Percentiles rank a stretch among this genome's conserved stretches.
Conservation (phyloP, 2,329 filamentous ascomycete genomes). For the Monascus ruber region DNA sequence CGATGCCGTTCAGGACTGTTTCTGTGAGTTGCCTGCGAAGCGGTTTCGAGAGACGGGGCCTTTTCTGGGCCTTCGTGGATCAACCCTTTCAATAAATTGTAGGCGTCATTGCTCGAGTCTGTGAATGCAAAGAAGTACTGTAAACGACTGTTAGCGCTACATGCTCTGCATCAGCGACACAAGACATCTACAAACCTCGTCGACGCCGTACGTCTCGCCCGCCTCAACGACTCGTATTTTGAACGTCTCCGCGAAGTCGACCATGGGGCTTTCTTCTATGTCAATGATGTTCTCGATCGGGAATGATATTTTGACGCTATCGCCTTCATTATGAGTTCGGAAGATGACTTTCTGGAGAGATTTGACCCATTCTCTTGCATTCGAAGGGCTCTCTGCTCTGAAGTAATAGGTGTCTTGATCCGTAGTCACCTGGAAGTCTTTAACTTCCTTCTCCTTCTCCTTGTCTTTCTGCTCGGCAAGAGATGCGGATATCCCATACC, state of each 20-base stretch:
- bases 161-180: neutral
- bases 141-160: constrained; percentile 7
- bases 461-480: constrained; percentile 58
- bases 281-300: constrained; percentile 84
- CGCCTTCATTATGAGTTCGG: constrained; percentile 86
- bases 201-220: constrained; percentile 86
- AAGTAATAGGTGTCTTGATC: constrained; percentile 77
- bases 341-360: constrained; percentile 90
- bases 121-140: constrained; percentile 97
- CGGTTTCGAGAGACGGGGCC: too few relatives aligned
- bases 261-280: constrained; percentile 79
- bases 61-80: constrained; percentile 42
- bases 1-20: too few relatives aligned
- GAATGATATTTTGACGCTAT: constrained; percentile 90
- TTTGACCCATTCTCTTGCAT: constrained; percentile 94
- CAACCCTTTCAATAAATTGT: constrained; percentile 63
- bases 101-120: constrained; percentile 69
- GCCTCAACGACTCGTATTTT: constrained; percentile 89
- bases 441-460: constrained; percentile 53
- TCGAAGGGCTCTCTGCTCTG: constrained; percentile 73
- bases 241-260: constrained; percentile 86
- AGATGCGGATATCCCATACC: constrained; percentile 80
- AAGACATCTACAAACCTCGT: constrained; percentile 52
- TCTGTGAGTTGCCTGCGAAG: too few relatives aligned
- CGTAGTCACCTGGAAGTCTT: constrained; percentile 70